These are phyloP conservation scores for Xylaria sp. DNA, from an alignment of 2,329 filamentous ascomycete species.

Conservation along the genomic window DNA sequence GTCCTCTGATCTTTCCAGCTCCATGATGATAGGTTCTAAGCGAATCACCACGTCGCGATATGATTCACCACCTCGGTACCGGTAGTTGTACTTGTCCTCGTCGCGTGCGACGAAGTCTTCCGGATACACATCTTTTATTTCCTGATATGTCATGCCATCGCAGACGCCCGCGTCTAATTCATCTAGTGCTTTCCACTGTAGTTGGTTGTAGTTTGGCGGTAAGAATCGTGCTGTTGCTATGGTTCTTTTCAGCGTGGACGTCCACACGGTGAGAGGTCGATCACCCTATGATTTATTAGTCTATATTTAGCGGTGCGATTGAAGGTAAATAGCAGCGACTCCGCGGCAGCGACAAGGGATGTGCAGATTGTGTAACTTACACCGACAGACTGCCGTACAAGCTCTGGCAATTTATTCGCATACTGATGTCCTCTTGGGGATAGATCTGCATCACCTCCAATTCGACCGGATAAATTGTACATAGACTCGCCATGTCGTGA, in stretches of 20 bases:
- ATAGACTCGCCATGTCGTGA: constrained; percentile 94
- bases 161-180: constrained; percentile 97
- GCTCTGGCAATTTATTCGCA: constrained; percentile 82
- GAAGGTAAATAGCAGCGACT: not conserved
- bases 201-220: constrained; percentile 84
- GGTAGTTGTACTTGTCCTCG: constrained; percentile 99
- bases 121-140: constrained; percentile 90
- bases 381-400: constrained; percentile 87
- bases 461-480: constrained; percentile 90
- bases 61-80: constrained; percentile 95
- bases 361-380: constrained; percentile 62
- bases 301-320: constrained; percentile 25
- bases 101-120: constrained; percentile 96
- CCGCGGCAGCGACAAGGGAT: constrained; percentile 7
- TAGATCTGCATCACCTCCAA: constrained; percentile 90
- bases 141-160: constrained; percentile 94
- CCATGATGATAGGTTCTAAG: constrained; percentile 99
- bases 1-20: constrained; percentile 94
- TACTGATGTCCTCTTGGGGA: constrained; percentile 90
- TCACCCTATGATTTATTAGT: constrained; percentile 59
- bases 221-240: constrained; percentile 91
- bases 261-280: constrained; percentile 71
- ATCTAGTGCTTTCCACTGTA: constrained; percentile 98
- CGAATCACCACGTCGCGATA: constrained; percentile 97
- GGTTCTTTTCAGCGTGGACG: constrained; percentile 77